Evolutionary conservation across 495 filamentous ascomycete species (phyloP).

Genomic region (Podospora pseudocomata): DNA sequence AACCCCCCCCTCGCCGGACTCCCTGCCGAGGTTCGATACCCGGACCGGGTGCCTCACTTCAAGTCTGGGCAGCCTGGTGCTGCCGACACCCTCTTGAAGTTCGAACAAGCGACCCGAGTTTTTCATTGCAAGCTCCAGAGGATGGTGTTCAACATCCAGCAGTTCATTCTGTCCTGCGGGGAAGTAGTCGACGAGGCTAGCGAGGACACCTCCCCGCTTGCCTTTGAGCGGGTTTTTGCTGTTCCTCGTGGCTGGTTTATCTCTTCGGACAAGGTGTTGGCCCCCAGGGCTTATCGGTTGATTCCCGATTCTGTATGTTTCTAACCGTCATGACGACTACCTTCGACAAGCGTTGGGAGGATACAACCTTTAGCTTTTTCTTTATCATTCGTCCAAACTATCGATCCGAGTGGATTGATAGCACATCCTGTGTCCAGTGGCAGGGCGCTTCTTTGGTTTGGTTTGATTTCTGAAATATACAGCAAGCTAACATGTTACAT

Average conservation of each 20-base stretch:
- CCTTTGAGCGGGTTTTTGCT: neutral
- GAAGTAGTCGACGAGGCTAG: neutral
- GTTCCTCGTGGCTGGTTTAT: neutral
- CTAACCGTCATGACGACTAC: neutral
- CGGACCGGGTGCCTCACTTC: neutral
- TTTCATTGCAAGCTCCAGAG: neutral
- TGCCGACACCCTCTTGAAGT: neutral
- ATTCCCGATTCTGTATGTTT: neutral
- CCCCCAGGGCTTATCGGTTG: neutral
- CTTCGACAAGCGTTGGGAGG: neutral
- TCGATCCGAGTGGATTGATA: slow-evolving; percentile 9
- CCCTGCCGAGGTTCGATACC: neutral
- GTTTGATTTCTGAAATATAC: neutral
- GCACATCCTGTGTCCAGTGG: slow-evolving; percentile 2
- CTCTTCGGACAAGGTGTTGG: neutral
- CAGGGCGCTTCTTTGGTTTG: slow-evolving; percentile 1
- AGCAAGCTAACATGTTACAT: slow-evolving; percentile 28
- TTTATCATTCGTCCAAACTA: neutral
- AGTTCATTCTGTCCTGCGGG: neutral
- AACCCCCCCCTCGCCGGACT: slow-evolving; percentile 33
- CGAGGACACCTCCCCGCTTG: no score
- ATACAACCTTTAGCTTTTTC: neutral
- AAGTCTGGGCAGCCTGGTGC: neutral
- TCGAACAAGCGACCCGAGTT: neutral
- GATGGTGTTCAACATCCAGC: neutral